Base-by-base conservation (phyloP, 176 grass and related monocot species). In the Puya raimondii region DNA sequence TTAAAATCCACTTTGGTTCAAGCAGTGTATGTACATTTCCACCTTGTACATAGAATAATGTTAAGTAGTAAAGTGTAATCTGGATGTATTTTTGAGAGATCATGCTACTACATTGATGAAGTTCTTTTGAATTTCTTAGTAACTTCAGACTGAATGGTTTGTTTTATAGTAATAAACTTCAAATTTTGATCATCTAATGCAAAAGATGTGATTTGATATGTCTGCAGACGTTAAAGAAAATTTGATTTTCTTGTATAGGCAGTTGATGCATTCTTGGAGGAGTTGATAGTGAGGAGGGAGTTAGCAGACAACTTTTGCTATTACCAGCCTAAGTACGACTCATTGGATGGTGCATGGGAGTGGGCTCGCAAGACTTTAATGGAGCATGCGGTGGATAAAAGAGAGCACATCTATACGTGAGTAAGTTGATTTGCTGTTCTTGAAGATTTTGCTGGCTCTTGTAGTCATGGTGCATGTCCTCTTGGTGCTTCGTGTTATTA, bases 231-330 rank as follows among this genome's bases (percentile, higher is more conserved):
- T 33, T 33, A 33, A 33, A 33, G 29, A 33, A 33, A 33, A 33
- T 5, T 33, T 33, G 29, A 33, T 33, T 33, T 29, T 33, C 2
- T 58, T 58, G 54, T 18, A 58, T 17, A 96, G 92, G 84, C 92
- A 50, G 72, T 89, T 14, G 92, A 96, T 82, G 79, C 79, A 33
- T 96, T 96, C 87, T 84, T 96, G 70, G 92, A 96, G 87, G 92
- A 96, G 82, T 81, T 96, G 59, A 74, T 96, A 66, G 76, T 96
- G 51, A 89, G 92, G 75, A 89, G 92, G 78, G 92, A 96, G 72
- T 71, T 96, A 58, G 92, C 92, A 49, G 92, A 96, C 66, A 96
- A 96, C 67, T 96, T 89, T 76, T 96, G 92, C 82, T 83, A 89
- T 83, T 96, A 96, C 77, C 86, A 96, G 49, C 84, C 83, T 78